These are phyloP conservation scores for Paracoccidioides brasiliensis DNA, from an alignment of 2,329 filamentous ascomycete species.

Conservation along the genomic window DNA sequence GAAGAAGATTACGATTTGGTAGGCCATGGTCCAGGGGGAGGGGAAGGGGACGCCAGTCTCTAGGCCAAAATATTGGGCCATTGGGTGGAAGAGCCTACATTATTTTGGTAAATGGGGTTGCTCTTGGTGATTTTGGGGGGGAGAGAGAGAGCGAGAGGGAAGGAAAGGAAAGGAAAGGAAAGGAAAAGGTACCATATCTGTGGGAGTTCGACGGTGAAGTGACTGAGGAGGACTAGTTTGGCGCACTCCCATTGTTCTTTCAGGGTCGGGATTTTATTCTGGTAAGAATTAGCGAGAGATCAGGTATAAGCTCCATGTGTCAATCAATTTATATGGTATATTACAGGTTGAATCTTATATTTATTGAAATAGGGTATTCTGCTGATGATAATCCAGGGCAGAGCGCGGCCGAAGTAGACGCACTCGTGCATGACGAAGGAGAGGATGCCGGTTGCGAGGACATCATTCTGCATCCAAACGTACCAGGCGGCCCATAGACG, in stretches of 20 bases:
- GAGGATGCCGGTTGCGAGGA: conserved; percentile 92
- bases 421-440: conserved; percentile 90
- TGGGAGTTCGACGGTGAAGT: conserved; percentile 95
- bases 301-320: not conserved
- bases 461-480: conserved; percentile 94
- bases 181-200: conserved; percentile 62
- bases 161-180: too few relatives aligned
- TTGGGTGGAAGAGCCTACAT: conserved; percentile 73
- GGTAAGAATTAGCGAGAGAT: conserved; percentile 11
- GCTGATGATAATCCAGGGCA: conserved; percentile 92
- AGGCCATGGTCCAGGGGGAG: conserved; percentile 67
- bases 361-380: conserved; percentile 73
- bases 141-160: too few relatives aligned
- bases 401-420: conserved; percentile 81
- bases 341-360: conserved; percentile 69
- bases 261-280: conserved; percentile 78
- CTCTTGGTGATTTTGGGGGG: conserved; percentile 1
- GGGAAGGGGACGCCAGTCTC: conserved; percentile 84
- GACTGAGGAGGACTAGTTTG: conserved; percentile 78
- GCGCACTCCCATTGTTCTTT: conserved; percentile 94
- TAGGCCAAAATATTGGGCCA: conserved; percentile 86
- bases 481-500: conserved; percentile 94
- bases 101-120: not conserved
- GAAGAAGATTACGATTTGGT: conserved; percentile 90
- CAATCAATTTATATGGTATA: conserved; percentile 41